Percentiles rank a stretch among this genome's conserved stretches.
phyloP scores from a whole-genome alignment of 2,329 filamentous ascomycete genomes.

The Drechslerella coelobrocha region DNA sequence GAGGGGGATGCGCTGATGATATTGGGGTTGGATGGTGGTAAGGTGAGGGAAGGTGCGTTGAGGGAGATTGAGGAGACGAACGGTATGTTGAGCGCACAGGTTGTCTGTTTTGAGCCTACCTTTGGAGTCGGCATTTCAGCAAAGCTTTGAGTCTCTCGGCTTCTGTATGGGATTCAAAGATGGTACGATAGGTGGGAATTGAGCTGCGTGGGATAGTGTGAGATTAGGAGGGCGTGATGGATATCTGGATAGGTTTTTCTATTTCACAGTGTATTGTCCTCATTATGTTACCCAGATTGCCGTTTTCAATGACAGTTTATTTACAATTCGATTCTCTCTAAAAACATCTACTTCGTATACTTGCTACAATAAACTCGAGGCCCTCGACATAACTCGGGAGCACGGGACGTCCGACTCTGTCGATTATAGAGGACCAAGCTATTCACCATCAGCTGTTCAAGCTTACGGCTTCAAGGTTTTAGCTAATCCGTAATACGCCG shows the following conservation, averaged over 20 bases:
- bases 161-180: too few relatives aligned
- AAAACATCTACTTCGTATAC: too few relatives aligned
- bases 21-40: constrained; percentile 72
- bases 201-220: neutral
- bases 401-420: too few relatives aligned
- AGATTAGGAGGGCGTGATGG: neutral
- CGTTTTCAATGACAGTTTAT: too few relatives aligned
- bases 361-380: too few relatives aligned
- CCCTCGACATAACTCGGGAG: neutral
- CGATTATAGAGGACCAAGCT: too few relatives aligned
- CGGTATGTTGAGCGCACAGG: constrained; percentile 43
- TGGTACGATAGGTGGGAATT: neutral
- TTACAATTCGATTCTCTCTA: too few relatives aligned
- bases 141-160: constrained; percentile 9
- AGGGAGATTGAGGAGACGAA: constrained; percentile 58
- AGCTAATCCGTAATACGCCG: constrained; percentile 59
- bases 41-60: constrained; percentile 63
- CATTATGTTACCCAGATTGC: too few relatives aligned
- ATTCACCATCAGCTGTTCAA: too few relatives aligned
- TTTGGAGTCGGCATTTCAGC: constrained; percentile 21
- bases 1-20: constrained; percentile 79
- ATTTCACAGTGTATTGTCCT: too few relatives aligned
- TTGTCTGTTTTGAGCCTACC: constrained; percentile 20
- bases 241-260: too few relatives aligned
- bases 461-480: constrained; percentile 53